Evolutionary conservation across 441 rosid genomes (phyloP), one percentile per base, ranked within the genome.

Genomic region (Sinapis alba): DNA sequence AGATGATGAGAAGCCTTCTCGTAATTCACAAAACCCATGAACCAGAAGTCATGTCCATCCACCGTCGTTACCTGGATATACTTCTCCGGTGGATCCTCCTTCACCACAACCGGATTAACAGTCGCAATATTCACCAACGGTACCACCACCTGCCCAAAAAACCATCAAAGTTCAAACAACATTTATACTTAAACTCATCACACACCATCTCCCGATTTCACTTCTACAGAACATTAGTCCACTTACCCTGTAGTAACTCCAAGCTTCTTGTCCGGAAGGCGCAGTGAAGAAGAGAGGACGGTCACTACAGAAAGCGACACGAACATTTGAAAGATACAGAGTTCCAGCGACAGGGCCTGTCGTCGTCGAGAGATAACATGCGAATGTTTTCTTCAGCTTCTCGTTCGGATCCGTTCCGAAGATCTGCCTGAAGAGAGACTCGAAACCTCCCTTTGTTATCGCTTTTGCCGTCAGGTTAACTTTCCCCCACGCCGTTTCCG

Each of bases 281-380:
- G 94, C 94, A 0, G 80, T 74, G 74, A 86, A 89, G 62, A 80
- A 82, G 23, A 93, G 76, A 54, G 98, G 97, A 20, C 97, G 94
- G 36, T 93, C 98, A 26, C 96, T 91, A 74, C 94, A 89, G 76
- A 89, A 91, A 24, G 90, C 93, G 6, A 82, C 84, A 4, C 89
- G 86, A 43, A 70, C 77, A 1, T 81, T 87, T 0, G 98, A 93
- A 3, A 89, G 84, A 74, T 93, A 93, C 2, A 93, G 69, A 5
- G 97, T 93, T 4, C 98, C 98, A 1, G 97, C 93, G 0, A 93
- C 98, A 3, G 98, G 98, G 0, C 98, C 98, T 0, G 98, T 86
- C 0, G 90, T 69, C 2, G 98, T 93, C 0, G 97, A 91, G 10
- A 93, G 88, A 69, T 93, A 93, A 84, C 96, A 87, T 0, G 98